Percentiles rank a stretch among this genome's conserved stretches.
Evolutionary conservation across 305 asterid species (phyloP).

Genomic region (Galium porrigens): DNA sequence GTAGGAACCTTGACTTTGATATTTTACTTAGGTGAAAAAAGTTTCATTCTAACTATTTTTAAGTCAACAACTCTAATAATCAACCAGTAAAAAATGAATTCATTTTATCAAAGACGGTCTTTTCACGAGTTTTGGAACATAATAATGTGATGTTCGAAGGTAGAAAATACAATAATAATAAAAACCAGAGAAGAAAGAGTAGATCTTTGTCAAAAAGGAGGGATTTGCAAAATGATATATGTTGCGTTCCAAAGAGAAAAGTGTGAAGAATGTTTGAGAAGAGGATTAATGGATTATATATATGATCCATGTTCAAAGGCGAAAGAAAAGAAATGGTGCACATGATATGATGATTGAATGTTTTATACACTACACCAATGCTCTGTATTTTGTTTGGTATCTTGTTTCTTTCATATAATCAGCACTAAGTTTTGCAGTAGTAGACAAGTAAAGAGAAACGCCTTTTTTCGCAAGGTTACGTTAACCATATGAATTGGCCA

Average conservation of each 20-base stretch:
- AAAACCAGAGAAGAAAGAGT: too few relatives aligned
- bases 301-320: conserved; percentile 29
- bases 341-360: conserved; percentile 28
- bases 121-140: too few relatives aligned
- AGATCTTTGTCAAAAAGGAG: neutral
- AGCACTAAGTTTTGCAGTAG: conserved; percentile 17
- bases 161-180: too few relatives aligned
- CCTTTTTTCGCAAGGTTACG: conserved; percentile 36
- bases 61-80: neutral
- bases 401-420: conserved; percentile 9
- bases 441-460: conserved; percentile 39
- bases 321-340: conserved; percentile 38
- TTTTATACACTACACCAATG: conserved; percentile 1
- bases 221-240: neutral
- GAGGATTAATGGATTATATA: neutral
- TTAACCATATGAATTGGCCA: conserved; percentile 25
- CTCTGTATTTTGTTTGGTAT: conserved; percentile 7
- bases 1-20: neutral
- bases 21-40: too few relatives aligned
- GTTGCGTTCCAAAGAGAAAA: neutral
- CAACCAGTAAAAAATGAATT: too few relatives aligned
- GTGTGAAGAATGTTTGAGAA: neutral
- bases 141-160: too few relatives aligned
- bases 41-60: neutral
- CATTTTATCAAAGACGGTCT: neutral